Evolutionary conservation across 192 early-diverging fungal species (phyloP).

Genomic region (Fimicolochytrium jonesii): DNA sequence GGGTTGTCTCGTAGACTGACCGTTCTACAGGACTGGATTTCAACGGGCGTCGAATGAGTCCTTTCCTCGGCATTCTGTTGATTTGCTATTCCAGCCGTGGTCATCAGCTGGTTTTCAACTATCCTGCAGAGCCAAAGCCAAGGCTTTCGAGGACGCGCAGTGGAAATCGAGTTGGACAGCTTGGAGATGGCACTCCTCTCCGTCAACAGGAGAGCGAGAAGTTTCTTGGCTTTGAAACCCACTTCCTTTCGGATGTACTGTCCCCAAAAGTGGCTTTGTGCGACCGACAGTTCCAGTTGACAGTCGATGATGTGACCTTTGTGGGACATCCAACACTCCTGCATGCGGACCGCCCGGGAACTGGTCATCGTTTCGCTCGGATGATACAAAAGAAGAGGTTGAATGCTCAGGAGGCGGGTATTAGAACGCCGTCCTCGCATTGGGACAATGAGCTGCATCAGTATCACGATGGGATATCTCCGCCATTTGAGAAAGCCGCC

Average conservation of each 20-base stretch:
- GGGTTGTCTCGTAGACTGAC: too few species aligned
- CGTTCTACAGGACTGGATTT: too few species aligned
- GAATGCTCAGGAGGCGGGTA: slow-evolving; percentile 25
- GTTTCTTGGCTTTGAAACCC: slow-evolving; percentile 67
- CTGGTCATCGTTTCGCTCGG: slow-evolving; percentile 44
- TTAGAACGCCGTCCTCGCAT: slow-evolving; percentile 12
- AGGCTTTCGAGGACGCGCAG: background rate
- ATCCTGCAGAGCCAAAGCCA: slow-evolving; percentile 41
- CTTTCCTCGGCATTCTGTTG: slow-evolving; percentile 50
- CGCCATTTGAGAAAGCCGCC: too few species aligned
- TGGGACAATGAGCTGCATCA: too few species aligned
- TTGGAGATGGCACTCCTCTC: slow-evolving; percentile 1
- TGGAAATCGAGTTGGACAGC: background rate
- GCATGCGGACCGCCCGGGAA: slow-evolving; percentile 53
- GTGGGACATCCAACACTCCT: slow-evolving; percentile 61
- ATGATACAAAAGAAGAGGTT: slow-evolving; percentile 36
- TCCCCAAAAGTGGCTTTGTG: slow-evolving; percentile 77
- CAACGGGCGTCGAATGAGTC: too few species aligned
- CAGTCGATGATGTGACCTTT: slow-evolving; percentile 83
- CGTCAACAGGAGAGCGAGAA: slow-evolving; percentile 12
- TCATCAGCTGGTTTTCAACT: slow-evolving; percentile 72
- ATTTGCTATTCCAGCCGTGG: slow-evolving; percentile 63
- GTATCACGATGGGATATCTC: too few species aligned
- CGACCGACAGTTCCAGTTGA: slow-evolving; percentile 80
- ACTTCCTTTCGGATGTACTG: slow-evolving; percentile 79